Conservation (phyloP, 495 filamentous ascomycete species). For the Penicillium coprophilum region DNA sequence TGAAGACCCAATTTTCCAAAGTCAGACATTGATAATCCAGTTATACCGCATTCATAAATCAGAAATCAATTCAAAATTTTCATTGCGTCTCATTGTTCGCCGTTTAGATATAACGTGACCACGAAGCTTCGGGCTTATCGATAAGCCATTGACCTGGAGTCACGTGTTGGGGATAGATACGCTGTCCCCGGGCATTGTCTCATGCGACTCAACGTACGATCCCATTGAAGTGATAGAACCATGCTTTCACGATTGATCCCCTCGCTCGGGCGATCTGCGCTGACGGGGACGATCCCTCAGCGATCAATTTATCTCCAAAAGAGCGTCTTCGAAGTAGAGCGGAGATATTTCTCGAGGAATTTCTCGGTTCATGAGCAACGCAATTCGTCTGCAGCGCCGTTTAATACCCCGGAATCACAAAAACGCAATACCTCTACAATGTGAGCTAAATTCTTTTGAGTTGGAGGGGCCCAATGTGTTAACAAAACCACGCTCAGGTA, state of each 20-base stretch:
- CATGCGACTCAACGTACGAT: conserved; percentile 16
- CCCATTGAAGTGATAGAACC: conserved; percentile 16
- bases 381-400: conserved; percentile 36
- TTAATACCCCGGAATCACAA: conserved; percentile 43
- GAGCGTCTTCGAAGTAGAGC: conserved; percentile 27
- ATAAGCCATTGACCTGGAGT: conserved; percentile 15
- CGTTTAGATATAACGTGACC: conserved; percentile 9
- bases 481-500: conserved; percentile 51
- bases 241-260: conserved; percentile 38
- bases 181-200: too few species aligned
- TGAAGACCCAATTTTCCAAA: neutral
- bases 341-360: conserved; percentile 42
- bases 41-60: neutral
- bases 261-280: conserved; percentile 27
- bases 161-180: conserved; percentile 24
- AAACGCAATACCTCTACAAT: conserved; percentile 47
- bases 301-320: conserved; percentile 17
- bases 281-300: conserved; percentile 16
- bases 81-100: neutral
- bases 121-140: conserved; percentile 16
- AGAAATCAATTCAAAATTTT: neutral
- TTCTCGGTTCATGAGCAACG: conserved; percentile 29
- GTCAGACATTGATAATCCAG: neutral
- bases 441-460: too few species aligned
- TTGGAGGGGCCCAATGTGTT: neutral